These are phyloP conservation scores for Monosporascus ibericus DNA, from an alignment of 2,329 filamentous ascomycete species.

Conservation along the genomic window DNA sequence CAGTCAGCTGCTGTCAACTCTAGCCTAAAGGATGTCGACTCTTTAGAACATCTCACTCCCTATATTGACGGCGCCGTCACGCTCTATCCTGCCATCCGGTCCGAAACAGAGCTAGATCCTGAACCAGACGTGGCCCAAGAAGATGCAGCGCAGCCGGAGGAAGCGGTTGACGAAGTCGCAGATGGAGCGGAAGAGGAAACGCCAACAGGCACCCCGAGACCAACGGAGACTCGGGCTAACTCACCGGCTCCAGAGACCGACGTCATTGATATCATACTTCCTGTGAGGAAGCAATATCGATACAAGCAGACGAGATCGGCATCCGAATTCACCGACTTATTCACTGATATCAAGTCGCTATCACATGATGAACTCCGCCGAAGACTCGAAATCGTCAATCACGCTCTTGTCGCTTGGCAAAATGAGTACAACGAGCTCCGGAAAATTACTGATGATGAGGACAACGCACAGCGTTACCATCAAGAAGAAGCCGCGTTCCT, in stretches of 20 bases:
- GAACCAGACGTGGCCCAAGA: constrained; percentile 14
- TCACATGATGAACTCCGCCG: constrained; percentile 39
- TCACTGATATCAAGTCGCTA: constrained; percentile 47
- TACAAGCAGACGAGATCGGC: constrained; percentile 47
- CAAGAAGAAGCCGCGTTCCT: constrained; percentile 33
- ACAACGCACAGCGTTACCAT: constrained; percentile 47
- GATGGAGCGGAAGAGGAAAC: constrained; percentile 25
- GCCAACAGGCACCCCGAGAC: constrained; percentile 19
- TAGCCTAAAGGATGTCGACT: constrained; percentile 5
- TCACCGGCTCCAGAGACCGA: constrained; percentile 27
- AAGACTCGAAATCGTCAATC: constrained; percentile 37
- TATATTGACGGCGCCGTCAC: constrained; percentile 19
- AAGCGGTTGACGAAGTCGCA: constrained; percentile 15
- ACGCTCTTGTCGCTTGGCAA: constrained; percentile 45
- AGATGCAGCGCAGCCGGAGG: constrained; percentile 16
- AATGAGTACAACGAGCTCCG: constrained; percentile 46
- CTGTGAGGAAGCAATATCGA: constrained; percentile 29
- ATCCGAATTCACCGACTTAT: constrained; percentile 39
- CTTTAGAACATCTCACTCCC: constrained; percentile 22
- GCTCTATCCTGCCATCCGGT: constrained; percentile 17
- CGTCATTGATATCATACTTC: constrained; percentile 1
- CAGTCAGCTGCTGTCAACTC: neutral
- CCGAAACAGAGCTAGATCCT: constrained; percentile 3
- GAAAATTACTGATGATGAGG: constrained; percentile 49
- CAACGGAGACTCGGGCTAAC: constrained; percentile 28